Conservation (phyloP, 371 early-diverging fungal species). For the Circinella umbellata region DNA sequence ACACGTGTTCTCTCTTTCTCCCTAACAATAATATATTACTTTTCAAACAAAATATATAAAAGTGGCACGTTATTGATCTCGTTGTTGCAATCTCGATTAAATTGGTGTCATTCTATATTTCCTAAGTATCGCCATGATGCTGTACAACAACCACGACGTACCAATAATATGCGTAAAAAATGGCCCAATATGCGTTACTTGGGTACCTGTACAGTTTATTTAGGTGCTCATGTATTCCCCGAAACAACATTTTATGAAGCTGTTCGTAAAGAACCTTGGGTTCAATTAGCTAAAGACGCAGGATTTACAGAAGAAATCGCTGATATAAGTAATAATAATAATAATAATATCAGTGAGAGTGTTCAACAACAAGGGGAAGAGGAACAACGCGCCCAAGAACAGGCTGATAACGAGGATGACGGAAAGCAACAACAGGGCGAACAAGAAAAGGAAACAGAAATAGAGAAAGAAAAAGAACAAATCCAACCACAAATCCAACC, state of each 20-base stretch:
- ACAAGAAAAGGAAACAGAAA: too few relatives aligned
- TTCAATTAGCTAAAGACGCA: constrained; percentile 21
- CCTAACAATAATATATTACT: neutral
- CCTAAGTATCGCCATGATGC: constrained; percentile 43
- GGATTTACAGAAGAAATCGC: neutral
- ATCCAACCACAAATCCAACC: neutral
- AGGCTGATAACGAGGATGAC: neutral
- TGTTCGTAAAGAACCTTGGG: constrained; percentile 33
- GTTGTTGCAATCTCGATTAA: constrained; percentile 48
- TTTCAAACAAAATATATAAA: neutral
- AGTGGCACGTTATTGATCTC: constrained; percentile 35
- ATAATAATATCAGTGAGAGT: neutral
- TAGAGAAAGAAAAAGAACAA: too few relatives aligned
- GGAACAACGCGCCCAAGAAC: neutral
- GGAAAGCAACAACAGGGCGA: constrained; percentile 13
- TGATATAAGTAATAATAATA: neutral
- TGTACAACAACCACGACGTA: constrained; percentile 42
- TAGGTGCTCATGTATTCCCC: constrained; percentile 48
- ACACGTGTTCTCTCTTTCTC: constrained; percentile 21
- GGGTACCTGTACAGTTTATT: constrained; percentile 35
- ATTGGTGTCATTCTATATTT: constrained; percentile 46
- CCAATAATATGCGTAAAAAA: constrained; percentile 34
- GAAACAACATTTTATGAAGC: constrained; percentile 50
- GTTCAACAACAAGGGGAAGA: neutral
- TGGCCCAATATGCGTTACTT: constrained; percentile 49